Percentiles rank a stretch among this genome's conserved stretches.
Conservation (phyloP, 306 rosid species). For the Cicer yamashitae region DNA sequence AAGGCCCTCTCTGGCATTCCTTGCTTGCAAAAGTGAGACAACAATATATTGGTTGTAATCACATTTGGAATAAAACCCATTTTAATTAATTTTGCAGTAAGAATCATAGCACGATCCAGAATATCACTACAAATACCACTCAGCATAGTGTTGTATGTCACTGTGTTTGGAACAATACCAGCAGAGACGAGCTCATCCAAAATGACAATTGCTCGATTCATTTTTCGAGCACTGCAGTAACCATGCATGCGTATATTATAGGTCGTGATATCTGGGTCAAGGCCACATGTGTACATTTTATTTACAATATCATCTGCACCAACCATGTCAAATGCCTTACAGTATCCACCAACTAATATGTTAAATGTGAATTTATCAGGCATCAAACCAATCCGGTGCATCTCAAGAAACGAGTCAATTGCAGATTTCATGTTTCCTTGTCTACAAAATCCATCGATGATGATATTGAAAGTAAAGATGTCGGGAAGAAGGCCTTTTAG, state of each 20-base stretch:
- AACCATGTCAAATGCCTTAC: slow-evolving; percentile 37
- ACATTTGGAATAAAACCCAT: slow-evolving; percentile 39
- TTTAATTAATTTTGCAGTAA: slow-evolving; percentile 36
- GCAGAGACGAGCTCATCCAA: slow-evolving; percentile 40
- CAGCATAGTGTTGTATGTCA: slow-evolving; percentile 36
- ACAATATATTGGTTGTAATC: slow-evolving; percentile 33
- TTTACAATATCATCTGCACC: slow-evolving; percentile 34
- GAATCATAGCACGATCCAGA: slow-evolving; percentile 38
- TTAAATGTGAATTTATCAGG: slow-evolving; percentile 40
- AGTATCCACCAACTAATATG: slow-evolving; percentile 33
- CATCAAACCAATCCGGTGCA: slow-evolving; percentile 38
- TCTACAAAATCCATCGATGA: slow-evolving; percentile 35
- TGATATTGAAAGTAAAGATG: slow-evolving; percentile 37
- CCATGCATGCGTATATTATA: slow-evolving; percentile 33
- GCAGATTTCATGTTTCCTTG: slow-evolving; percentile 30
- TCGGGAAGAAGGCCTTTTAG: slow-evolving; percentile 37
- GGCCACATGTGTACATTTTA: slow-evolving; percentile 29
- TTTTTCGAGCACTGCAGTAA: slow-evolving; percentile 16
- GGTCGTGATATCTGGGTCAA: slow-evolving; percentile 34
- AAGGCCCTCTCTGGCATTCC: slow-evolving; percentile 38
- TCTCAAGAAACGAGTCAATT: slow-evolving; percentile 13
- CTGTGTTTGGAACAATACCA: slow-evolving; percentile 38
- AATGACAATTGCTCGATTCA: slow-evolving; percentile 28
- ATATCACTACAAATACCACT: slow-evolving; percentile 36
- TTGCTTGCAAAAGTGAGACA: slow-evolving; percentile 41